Evolutionary conservation across 495 filamentous ascomycete genomes (phyloP), one percentile per base, ranked within the genome.

Genomic region (Cairneyella variabilis): DNA sequence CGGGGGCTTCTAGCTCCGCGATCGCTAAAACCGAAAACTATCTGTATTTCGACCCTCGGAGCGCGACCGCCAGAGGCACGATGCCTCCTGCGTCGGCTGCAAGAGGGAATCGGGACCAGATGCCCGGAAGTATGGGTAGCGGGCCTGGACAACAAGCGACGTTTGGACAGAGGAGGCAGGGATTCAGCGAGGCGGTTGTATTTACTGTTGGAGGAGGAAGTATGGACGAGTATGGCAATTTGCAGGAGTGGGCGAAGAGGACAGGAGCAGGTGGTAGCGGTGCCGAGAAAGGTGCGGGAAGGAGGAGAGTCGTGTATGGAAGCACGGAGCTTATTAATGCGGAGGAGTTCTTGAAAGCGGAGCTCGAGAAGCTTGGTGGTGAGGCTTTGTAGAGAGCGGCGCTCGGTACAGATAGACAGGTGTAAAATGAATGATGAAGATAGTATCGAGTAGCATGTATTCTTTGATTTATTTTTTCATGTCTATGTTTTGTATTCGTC

Each of bases 181-280:
- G 90, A 3, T 99, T 95, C 65, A 89, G 84, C 26, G 95, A 99
- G 63, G 92, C 93, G 7, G 85, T 97, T 51, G 95, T 97, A 23
- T 97, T 99, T 63, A 95, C 90, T 14, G 92, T 99, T 17, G 93
- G 93, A 10, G 93, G 93, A 48, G 93, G 95, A 21, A 96, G 90
- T 62, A 97, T 97, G 91, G 95, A 97, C 60, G 95, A 99, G 66
- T 99, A 99, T 68, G 91, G 91, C 12, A 99, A 99, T 66, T 67
- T 99, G 65, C 90, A 95, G 64, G 93, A 97, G 64, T 99, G 95
- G 95, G 89, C 90, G 7, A 80, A 82, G 65, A 79, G 91, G 48
- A 87, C 86, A 6, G 76, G 78, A 30, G 75, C 76, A 34, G 66
- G 65, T 17, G 77, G 76, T 2, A 66, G 66, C 26, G 76, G 72